Evolutionary conservation across 2,329 filamentous ascomycete genomes (phyloP).

Genomic region (Fusarium sp.): DNA sequence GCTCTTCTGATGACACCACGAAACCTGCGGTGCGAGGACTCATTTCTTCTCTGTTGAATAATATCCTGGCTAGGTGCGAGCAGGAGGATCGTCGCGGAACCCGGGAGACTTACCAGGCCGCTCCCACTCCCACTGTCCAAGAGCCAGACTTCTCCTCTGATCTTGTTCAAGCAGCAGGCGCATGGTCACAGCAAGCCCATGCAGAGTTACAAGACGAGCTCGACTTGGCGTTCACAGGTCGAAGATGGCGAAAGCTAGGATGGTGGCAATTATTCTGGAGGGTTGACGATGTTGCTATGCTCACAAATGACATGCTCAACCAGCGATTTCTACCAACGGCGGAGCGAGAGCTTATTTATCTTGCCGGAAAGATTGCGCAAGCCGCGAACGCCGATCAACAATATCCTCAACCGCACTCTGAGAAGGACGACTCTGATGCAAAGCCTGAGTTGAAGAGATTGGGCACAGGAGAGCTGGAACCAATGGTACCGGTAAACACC

Average conservation of each 20-base stretch:
- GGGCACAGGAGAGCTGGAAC: slow-evolving; percentile 43
- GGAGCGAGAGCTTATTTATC: slow-evolving; percentile 84
- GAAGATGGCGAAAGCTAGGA: slow-evolving; percentile 80
- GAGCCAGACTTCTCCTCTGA: slow-evolving; percentile 53
- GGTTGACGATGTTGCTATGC: slow-evolving; percentile 89
- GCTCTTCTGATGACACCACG: slow-evolving; percentile 59
- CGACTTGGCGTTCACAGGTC: slow-evolving; percentile 80
- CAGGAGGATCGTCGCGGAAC: slow-evolving; percentile 57
- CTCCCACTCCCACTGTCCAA: slow-evolving; percentile 18
- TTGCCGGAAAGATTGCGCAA: slow-evolving; percentile 79
- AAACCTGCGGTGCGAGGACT: slow-evolving; percentile 76
- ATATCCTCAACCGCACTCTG: slow-evolving; percentile 54
- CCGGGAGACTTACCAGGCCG: slow-evolving; percentile 50
- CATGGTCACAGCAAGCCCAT: slow-evolving; percentile 85
- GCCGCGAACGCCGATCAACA: slow-evolving; percentile 48
- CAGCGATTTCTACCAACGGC: slow-evolving; percentile 81
- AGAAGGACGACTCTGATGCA: slow-evolving; percentile 1
- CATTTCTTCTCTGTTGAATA: slow-evolving; percentile 74
- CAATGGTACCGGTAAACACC: slow-evolving; percentile 40
- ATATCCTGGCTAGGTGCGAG: slow-evolving; percentile 64
- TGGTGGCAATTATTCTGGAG: slow-evolving; percentile 99
- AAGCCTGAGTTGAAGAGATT: slow-evolving; percentile 36
- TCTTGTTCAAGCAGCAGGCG: slow-evolving; percentile 71
- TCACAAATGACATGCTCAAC: slow-evolving; percentile 82
- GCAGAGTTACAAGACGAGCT: slow-evolving; percentile 85